These are phyloP conservation scores for Chalaropsis thielavioides DNA, from an alignment of 2,329 filamentous ascomycete species.

Conservation along the genomic window DNA sequence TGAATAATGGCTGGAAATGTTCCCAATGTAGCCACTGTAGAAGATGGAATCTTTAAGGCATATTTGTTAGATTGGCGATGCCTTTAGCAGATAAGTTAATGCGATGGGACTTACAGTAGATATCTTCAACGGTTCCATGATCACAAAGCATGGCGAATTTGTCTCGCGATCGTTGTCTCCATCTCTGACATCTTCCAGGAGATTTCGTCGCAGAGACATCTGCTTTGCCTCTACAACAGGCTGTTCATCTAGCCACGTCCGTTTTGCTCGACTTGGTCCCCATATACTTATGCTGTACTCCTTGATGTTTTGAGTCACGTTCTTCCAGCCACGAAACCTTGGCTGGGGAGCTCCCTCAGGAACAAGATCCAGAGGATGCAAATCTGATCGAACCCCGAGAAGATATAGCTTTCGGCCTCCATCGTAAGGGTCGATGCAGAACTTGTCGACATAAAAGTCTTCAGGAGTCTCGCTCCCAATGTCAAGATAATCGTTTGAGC, in stretches of 20 bases:
- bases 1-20: slow-evolving; percentile 73
- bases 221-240: slow-evolving; percentile 66
- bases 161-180: slow-evolving; percentile 31
- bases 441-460: slow-evolving; percentile 38
- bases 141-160: slow-evolving; percentile 44
- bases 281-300: slow-evolving; percentile 73
- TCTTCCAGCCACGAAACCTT: slow-evolving; percentile 30
- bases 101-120: slow-evolving; percentile 47
- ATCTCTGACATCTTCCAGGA: slow-evolving; percentile 54
- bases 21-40: slow-evolving; percentile 58
- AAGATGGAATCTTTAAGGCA: slow-evolving; percentile 43
- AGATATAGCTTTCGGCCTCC: slow-evolving; percentile 49
- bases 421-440: slow-evolving; percentile 43
- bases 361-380: slow-evolving; percentile 51
- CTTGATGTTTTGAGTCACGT: slow-evolving; percentile 47
- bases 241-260: slow-evolving; percentile 49
- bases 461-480: slow-evolving; percentile 31
- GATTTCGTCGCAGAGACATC: slow-evolving; percentile 65
- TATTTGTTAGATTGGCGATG: slow-evolving; percentile 19
- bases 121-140: slow-evolving; percentile 61
- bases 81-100: neutral
- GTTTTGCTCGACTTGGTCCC: slow-evolving; percentile 39
- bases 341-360: slow-evolving; percentile 40
- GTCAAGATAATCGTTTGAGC: slow-evolving; percentile 22
- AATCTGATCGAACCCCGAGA: slow-evolving; percentile 36